Evolutionary conservation across 2,329 filamentous ascomycete genomes (phyloP), one percentile per base, ranked within the genome.

Genomic region (Leptographium flavum): DNA sequence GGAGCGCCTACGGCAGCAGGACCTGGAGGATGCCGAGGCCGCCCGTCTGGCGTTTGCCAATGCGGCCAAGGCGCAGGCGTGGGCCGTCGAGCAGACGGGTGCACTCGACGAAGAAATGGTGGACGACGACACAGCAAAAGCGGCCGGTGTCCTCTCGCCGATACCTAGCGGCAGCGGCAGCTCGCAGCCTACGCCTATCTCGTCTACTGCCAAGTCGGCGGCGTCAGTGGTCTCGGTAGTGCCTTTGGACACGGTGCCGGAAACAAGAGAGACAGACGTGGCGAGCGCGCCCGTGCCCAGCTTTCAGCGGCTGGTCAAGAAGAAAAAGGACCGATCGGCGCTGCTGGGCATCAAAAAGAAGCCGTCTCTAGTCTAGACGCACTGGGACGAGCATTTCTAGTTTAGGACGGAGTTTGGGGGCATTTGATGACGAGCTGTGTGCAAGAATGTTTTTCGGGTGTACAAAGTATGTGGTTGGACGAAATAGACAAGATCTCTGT

Each of bases 281-380:
- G n/a, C 25, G 59, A 27, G 56, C 57, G n/a, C 49, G 51, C 66
- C 77, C 2, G 71, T 74, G 5, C 79, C 81, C 3, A 77, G 76
- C 0, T 93, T 90, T 57, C 83, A 83, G 60, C 71, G 83, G 49
- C 75, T 79, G 37, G 71, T 81, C 41, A 94, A 94, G 66, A 82
- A 86, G 65, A 96, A 94, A 67, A 94, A 92, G 63, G 79, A 92
- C 48, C 74, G 83, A 47, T 68, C 78, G 1, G 79, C 81, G 14
- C 67, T 80, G 21, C 62, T 94, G 41, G 87, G 88, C 1, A 88
- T 95, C 55, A 95, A 94, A 69, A 92, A 86, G 70, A 90, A 87
- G 63, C 67, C 72, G 15, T 67, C 73, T 1, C 56, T 80, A 17
- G 70, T 77, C 5, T 79, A n/a, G 57, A 61, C 0, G 31, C n/a